Evolutionary conservation across 2,329 filamentous ascomycete genomes (phyloP).

Genomic region (Alternaria viburni): DNA sequence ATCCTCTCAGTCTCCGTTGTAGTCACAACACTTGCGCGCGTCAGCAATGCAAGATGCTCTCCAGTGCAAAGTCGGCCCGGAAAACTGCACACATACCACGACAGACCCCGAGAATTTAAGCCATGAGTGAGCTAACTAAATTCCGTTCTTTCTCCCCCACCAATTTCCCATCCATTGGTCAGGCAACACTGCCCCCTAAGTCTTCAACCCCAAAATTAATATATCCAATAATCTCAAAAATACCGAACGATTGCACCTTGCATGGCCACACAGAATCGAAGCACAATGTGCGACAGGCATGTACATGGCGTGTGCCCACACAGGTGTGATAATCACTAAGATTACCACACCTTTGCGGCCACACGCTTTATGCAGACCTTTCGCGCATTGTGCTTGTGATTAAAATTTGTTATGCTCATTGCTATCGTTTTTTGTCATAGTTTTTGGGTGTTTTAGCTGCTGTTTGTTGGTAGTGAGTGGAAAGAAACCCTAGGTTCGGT

Average conservation of each 20-base stretch:
- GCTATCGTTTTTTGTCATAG: not conserved
- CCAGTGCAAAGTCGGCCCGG: not conserved
- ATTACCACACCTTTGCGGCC: not conserved
- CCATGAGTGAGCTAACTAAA: not conserved
- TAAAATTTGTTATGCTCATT: not conserved
- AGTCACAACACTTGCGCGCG: not conserved
- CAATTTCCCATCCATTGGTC: not conserved
- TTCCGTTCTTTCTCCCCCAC: not conserved
- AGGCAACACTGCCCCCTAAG: not conserved
- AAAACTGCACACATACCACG: not conserved
- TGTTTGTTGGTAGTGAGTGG: too few species aligned
- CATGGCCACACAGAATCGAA: not conserved
- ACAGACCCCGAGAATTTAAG: not conserved
- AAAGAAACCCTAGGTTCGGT: not conserved
- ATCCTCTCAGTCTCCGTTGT: not conserved
- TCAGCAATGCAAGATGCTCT: not conserved
- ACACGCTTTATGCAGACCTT: not conserved
- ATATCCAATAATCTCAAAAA: not conserved
- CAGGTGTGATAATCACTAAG: not conserved
- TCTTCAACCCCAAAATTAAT: too few species aligned
- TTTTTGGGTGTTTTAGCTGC: too few species aligned
- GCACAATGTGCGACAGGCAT: not conserved
- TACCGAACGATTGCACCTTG: not conserved
- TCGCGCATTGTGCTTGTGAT: not conserved
- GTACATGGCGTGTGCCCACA: not conserved